Base-by-base conservation (phyloP, 768 basidiomycete genomes). In the Leccinum broughii region DNA sequence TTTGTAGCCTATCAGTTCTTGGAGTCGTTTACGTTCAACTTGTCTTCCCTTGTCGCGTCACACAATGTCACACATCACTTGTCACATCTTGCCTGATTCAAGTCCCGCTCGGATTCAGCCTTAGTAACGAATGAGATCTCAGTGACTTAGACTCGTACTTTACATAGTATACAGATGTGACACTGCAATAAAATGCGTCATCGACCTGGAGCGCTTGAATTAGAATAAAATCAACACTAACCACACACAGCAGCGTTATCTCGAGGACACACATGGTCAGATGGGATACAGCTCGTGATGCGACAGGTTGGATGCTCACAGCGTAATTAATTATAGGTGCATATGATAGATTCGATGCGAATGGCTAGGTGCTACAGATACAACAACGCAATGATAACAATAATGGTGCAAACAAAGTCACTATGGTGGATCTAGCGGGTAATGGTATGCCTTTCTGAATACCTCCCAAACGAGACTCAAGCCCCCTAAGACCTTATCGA, bases 351-450 rank as follows among this genome's bases (percentile, higher is more conserved):
- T 58, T 58, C 24, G n/a, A 6, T 58, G 3, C 11, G 13, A 32
- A 57, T 41, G 17, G 7, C 30, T 56, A 39, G 46, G 51, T 32
- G 37, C 55, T 66, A 63, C 6, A 32, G 50, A 69, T 64, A 66
- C 62, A 68, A 28, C 41, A 39, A 51, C 26, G 52, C 53, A 11
- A 17, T 50, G 44, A 54, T 51, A 28, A 59, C 37, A 63, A 44
- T 48, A 61, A 41, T 61, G 56, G 57, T 59, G 63, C 54, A 64
- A 41, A 17, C 22, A 11, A 17, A 52, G 37, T 37, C 9, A n/a
- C 70, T 65, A 68, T 15, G 73, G 75, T 24, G 73, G 73, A 59
- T 75, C 75, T 14, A 75, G 65, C 37, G 73, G 73, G 58, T 75
- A 75, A 61, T 75, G 73, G 39, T 75, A 75, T 32, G 51, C 70